These are phyloP conservation scores for Castanea mollissima DNA, from an alignment of 306 rosid species.

Conservation along the genomic window DNA sequence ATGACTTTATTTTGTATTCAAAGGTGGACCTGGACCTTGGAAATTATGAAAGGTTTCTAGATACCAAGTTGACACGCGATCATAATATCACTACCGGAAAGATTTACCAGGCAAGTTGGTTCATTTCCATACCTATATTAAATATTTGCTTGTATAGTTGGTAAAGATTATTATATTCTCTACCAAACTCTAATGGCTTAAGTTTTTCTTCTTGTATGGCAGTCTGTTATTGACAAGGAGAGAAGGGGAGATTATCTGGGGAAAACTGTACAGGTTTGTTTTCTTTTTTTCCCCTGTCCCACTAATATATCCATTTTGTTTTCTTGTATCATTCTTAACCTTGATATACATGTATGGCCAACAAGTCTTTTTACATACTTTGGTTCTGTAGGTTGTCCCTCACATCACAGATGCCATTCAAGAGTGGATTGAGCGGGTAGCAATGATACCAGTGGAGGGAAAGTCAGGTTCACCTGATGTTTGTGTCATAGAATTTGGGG, in stretches of 20 bases:
- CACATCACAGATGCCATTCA: constrained; percentile 87
- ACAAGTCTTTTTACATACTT: neutral
- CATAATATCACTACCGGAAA: constrained; percentile 94
- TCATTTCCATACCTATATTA: neutral
- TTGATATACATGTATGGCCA: neutral
- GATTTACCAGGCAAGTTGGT: constrained; percentile 77
- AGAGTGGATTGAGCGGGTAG: constrained; percentile 90
- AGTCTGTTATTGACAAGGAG: constrained; percentile 82
- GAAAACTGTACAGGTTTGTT: constrained; percentile 78
- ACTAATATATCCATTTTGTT: neutral
- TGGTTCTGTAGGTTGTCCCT: constrained; percentile 67
- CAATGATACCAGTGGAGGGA: constrained; percentile 78
- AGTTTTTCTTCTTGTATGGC: neutral
- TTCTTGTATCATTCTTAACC: constrained; percentile 5
- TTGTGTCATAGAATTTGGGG: constrained; percentile 89
- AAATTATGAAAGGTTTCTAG: constrained; percentile 89
- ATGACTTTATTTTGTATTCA: constrained; percentile 31
- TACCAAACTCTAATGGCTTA: neutral
- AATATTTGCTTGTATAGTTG: neutral
- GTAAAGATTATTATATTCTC: constrained; percentile 16
- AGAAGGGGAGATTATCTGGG: constrained; percentile 90
- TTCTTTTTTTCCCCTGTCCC: neutral
- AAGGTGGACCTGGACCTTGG: constrained; percentile 99
- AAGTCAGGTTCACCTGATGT: constrained; percentile 82
- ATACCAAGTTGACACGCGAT: constrained; percentile 84